Percentiles rank a stretch among this genome's conserved stretches.
Evolutionary conservation across 352 stramenopile genomes (phyloP).

Genomic region (Achlya hypogyna): DNA sequence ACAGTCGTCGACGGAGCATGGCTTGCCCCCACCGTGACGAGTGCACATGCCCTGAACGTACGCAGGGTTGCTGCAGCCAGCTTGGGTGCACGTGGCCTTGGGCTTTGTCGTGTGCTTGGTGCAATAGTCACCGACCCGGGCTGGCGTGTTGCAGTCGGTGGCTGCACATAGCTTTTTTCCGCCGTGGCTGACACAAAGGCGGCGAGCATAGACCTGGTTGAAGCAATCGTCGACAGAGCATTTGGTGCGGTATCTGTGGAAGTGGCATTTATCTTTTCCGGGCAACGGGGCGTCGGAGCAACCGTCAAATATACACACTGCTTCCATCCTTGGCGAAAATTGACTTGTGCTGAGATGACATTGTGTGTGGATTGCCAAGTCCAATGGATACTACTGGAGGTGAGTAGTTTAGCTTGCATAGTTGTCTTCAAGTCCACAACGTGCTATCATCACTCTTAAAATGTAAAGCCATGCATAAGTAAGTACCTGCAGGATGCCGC

Average conservation of each 20-base stretch:
- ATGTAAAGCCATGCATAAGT: no score
- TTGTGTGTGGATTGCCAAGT: no score
- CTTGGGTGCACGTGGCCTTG: neutral
- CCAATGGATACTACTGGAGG: no score
- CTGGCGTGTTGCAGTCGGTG: conserved; percentile 58
- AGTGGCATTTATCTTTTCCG: neutral
- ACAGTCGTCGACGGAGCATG: neutral
- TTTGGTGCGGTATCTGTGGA: neutral
- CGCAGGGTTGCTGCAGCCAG: neutral
- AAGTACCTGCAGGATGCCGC: no score
- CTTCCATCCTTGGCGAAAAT: no score
- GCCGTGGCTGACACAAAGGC: conserved; percentile 66
- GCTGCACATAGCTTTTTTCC: conserved; percentile 53
- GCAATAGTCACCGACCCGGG: conserved; percentile 23
- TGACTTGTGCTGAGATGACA: no score
- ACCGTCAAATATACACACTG: neutral
- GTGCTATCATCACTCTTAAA: no score
- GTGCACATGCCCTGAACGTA: neutral
- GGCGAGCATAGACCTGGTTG: conserved; percentile 60
- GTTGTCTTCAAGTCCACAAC: no score
- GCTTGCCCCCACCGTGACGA: neutral
- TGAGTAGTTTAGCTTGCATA: no score
- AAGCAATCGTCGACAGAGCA: conserved; percentile 32
- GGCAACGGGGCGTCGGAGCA: neutral
- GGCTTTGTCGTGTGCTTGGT: neutral